Conservation (phyloP, 176 grass and related monocot species). For the Secale cereale region DNA sequence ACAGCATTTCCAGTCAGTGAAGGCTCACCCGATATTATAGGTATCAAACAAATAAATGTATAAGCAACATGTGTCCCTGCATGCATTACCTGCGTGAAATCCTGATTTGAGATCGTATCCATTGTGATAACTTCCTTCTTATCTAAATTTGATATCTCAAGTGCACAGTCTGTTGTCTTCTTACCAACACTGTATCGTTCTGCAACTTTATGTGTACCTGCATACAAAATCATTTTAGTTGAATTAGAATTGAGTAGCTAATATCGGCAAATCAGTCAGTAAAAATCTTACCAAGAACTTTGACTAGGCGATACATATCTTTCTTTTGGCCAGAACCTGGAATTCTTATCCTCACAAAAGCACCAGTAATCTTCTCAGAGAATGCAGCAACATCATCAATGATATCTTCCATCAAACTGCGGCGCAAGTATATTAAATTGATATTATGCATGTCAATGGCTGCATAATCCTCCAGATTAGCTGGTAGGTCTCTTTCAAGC, state of each 20-base stretch:
- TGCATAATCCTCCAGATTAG: slow-evolving; percentile 82
- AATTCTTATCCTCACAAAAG: slow-evolving; percentile 95
- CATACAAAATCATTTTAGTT: slow-evolving; percentile 38
- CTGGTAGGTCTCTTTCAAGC: slow-evolving; percentile 45
- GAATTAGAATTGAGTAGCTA: slow-evolving; percentile 25
- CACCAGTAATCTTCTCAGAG: slow-evolving; percentile 71
- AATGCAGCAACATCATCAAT: slow-evolving; percentile 70
- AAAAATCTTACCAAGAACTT: slow-evolving; percentile 79
- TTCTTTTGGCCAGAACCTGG: slow-evolving; percentile 72
- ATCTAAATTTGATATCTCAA: slow-evolving; percentile 95
- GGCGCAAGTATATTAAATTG: slow-evolving; percentile 86
- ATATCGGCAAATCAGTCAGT: background rate
- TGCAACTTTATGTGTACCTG: slow-evolving; percentile 74
- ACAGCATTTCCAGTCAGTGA: background rate
- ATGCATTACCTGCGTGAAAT: slow-evolving; percentile 82
- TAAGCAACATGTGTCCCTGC: background rate
- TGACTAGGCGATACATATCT: slow-evolving; percentile 97
- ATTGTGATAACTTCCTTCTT: slow-evolving; percentile 83
- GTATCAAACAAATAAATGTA: slow-evolving; percentile 17
- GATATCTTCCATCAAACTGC: slow-evolving; percentile 77
- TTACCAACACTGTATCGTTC: slow-evolving; percentile 88
- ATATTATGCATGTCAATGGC: slow-evolving; percentile 96
- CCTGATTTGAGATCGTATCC: slow-evolving; percentile 96
- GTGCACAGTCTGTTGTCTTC: slow-evolving; percentile 82
- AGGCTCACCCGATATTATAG: background rate